phyloP scores from a whole-genome alignment of 2,329 filamentous ascomycete species.

The Sphaerulina vaccinii region DNA sequence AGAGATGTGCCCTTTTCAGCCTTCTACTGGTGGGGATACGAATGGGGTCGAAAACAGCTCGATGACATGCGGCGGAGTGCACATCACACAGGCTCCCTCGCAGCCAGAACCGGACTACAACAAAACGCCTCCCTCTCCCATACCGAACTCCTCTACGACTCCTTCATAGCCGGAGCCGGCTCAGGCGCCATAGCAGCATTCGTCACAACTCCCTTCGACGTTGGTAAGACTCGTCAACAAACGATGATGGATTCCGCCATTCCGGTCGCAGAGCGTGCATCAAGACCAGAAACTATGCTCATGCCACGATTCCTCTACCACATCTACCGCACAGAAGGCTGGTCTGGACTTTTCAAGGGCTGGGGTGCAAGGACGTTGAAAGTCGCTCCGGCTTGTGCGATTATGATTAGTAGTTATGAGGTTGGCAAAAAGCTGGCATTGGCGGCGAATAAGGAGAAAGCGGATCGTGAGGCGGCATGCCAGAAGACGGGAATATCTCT shows the following conservation, averaged over 20 bases:
- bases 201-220: slow-evolving; percentile 91
- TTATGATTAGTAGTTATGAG: slow-evolving; percentile 99
- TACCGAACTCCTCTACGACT: slow-evolving; percentile 80
- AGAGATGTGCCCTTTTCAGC: slow-evolving; percentile 95
- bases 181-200: slow-evolving; percentile 85
- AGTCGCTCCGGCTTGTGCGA: slow-evolving; percentile 92
- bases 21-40: slow-evolving; percentile 98
- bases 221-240: slow-evolving; percentile 93
- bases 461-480: slow-evolving; percentile 1
- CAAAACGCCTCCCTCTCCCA: slow-evolving; percentile 49
- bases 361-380: slow-evolving; percentile 92
- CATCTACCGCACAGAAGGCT: slow-evolving; percentile 83
- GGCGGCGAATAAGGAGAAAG: slow-evolving; percentile 64
- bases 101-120: slow-evolving; percentile 23
- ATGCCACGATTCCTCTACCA: slow-evolving; percentile 86
- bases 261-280: slow-evolving; percentile 42
- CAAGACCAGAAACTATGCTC: slow-evolving; percentile 67
- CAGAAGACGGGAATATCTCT: not conserved
- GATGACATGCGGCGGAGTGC: slow-evolving; percentile 60
- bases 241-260: slow-evolving; percentile 63
- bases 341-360: slow-evolving; percentile 78
- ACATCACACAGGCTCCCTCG: slow-evolving; percentile 41
- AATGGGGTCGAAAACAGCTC: slow-evolving; percentile 71
- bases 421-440: slow-evolving; percentile 86
- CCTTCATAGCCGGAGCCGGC: slow-evolving; percentile 79